Base-by-base conservation (phyloP, 2,329 filamentous ascomycete genomes). In the Hypoxylon sp. region DNA sequence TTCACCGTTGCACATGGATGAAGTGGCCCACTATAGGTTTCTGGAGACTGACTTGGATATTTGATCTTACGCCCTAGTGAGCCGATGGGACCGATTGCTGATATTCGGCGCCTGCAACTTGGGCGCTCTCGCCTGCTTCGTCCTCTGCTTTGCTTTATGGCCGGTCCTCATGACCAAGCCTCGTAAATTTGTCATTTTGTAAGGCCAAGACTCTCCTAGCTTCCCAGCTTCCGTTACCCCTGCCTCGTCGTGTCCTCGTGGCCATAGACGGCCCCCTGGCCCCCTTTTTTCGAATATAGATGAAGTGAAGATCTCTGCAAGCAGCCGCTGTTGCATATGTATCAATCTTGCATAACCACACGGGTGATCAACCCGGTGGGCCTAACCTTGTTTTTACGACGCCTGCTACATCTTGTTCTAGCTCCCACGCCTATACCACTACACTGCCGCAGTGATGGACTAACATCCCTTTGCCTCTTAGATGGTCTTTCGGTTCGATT, bases 101-200 rank as follows among this genome's bases (percentile, higher is more conserved):
- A 87, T 98, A 73, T 99, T 99, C 79, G 90, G 87, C 69, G 93
- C 90, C 75, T 96, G 94, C 82, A 97, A 97, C 79, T 79, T 97
- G 72, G 93, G 91, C 65, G 93, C 95, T 68, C 84, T 93, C 68
- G 92, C 91, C 70, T 94, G 96, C 83, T 98, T 99, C 83, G 88
- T 96, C 77, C 88, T 97, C 73, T 94, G 92, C 83, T 97, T 98
- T 81, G 90, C 90, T 71, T 84, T 98, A 59, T 94, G 97, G 81
- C 94, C 94, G 56, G 85, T 94, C 64, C 85, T 97, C 70, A 86
- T 91, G 70, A 79, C 93, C 69, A 89, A 86, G 76, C 94, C 94
- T 71, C 88, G 91, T 79, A 99, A 98, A 84, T 97, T 99, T 83
- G 94, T 94, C 57, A 93, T 97, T 69, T 79, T 98, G 95, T 98